A percentile compares a stretch with the other conserved stretches of the same genome.
These are phyloP conservation scores for Phytopythium cucurbitacearum DNA, from an alignment of 352 stramenopile genomes.

Conservation along the genomic window DNA sequence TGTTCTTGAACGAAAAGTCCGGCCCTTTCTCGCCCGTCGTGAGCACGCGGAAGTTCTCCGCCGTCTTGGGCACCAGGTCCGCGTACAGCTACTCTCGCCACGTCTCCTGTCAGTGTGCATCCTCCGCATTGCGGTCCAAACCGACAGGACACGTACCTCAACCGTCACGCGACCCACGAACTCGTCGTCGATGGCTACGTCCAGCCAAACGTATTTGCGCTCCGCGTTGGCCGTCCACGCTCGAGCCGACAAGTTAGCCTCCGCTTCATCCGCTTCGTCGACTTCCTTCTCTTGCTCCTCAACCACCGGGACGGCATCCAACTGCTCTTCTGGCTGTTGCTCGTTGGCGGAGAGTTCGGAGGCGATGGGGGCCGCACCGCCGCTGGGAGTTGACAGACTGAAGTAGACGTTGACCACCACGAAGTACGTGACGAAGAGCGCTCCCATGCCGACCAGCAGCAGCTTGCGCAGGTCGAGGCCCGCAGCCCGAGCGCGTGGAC, in stretches of 20 bases:
- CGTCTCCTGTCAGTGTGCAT: neutral
- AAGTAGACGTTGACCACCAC: slow-evolving; percentile 64
- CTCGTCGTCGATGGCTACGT: slow-evolving; percentile 75
- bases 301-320: slow-evolving; percentile 7
- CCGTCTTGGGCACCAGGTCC: slow-evolving; percentile 96
- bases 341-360: neutral
- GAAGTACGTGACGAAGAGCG: slow-evolving; percentile 68
- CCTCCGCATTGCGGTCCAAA: neutral
- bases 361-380: neutral
- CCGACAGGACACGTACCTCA: slow-evolving; percentile 29
- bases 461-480: slow-evolving; percentile 44
- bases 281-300: slow-evolving; percentile 3
- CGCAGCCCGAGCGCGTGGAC: slow-evolving; percentile 12
- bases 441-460: slow-evolving; percentile 42
- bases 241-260: slow-evolving; percentile 12
- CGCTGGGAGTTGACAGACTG: slow-evolving; percentile 20
- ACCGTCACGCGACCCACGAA: slow-evolving; percentile 66
- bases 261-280: slow-evolving; percentile 9
- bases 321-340: neutral
- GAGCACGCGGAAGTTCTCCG: slow-evolving; percentile 96
- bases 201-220: slow-evolving; percentile 84
- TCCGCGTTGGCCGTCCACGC: slow-evolving; percentile 53
- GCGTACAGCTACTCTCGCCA: slow-evolving; percentile 72
- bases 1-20: slow-evolving; percentile 96
- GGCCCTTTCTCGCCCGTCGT: slow-evolving; percentile 95